Evolutionary conservation across 2,329 filamentous ascomycete species (phyloP), one percentile per base, ranked within the genome.

Genomic region (Ambrosiella beaveri): DNA sequence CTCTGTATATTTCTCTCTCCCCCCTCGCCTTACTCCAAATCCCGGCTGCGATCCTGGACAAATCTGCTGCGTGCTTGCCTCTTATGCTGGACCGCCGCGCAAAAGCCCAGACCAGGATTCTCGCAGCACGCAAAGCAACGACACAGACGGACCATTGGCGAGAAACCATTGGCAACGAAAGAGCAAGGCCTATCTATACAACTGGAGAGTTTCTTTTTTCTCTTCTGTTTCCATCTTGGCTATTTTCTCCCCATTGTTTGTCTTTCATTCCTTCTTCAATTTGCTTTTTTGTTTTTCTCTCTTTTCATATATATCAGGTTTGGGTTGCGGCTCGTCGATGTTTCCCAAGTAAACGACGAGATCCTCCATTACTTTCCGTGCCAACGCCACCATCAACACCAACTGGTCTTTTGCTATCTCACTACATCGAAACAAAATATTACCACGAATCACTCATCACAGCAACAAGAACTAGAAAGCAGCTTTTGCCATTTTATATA

Each of bases 21-120:
- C 36, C 49, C 35, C 15, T 36, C 9, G 9, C 51, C 51, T 38
- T 9, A 37, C 35, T 38, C 51, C 11, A 53, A 3, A 53, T 53
- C 51, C 51, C 15, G 15, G 51, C 38, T 15, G 51, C 37, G 51
- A 53, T 53, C 51, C 51, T 39, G 51, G 51, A 53, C 51, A 47
- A 27, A 19, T 39, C 37, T 53, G 51, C 51, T 53, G 51, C 51
- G 35, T 53, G 51, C 51, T 53, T 53, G 17, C 17, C 15, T 15
- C 51, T 53, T 53, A 15, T 39, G 37, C 51, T 38, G 36, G 13
- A 39, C 51, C 51, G 35, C 19, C 17, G 35, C 51, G 37, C 35
- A 53, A 38, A 38, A 37, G 51, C 51, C 51, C 51, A 53, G 51
- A 37, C 44, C 51, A 53, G 44, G 51, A 39, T 53, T 53, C 51